These are phyloP conservation scores for Colletotrichum melonis DNA, from an alignment of 2,329 filamentous ascomycete genomes.

Conservation along the genomic window DNA sequence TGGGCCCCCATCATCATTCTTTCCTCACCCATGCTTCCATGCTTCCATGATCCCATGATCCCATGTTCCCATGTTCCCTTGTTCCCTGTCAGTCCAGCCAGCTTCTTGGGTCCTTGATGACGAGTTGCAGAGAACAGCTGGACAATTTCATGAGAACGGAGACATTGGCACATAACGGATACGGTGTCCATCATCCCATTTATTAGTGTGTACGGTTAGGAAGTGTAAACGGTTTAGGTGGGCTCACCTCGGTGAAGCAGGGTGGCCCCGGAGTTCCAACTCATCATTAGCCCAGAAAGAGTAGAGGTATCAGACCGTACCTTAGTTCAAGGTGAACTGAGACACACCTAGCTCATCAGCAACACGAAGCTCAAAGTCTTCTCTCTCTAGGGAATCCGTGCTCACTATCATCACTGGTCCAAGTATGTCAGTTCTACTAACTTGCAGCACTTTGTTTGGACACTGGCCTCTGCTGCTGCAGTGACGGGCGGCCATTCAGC, in stretches of 20 bases:
- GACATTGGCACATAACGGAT: background rate
- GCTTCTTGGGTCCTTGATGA: conserved; percentile 6
- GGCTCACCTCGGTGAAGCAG: background rate
- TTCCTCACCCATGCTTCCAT: background rate
- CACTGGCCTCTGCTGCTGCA: background rate
- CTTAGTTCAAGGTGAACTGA: background rate
- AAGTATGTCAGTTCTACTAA: background rate
- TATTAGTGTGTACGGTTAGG: background rate
- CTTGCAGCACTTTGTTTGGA: background rate
- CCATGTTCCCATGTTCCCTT: background rate
- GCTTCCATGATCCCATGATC: background rate
- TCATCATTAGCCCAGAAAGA: background rate
- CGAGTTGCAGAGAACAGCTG: background rate
- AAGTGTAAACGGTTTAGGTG: background rate
- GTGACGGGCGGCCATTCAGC: background rate
- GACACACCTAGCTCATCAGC: background rate
- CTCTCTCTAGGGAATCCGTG: background rate
- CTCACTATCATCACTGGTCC: background rate
- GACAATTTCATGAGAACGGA: background rate
- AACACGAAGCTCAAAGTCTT: background rate
- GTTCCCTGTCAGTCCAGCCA: background rate
- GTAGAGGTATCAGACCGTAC: no score
- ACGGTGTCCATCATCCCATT: background rate
- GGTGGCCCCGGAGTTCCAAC: background rate
- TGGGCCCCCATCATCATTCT: background rate